Base-by-base conservation (phyloP, 495 filamentous ascomycete genomes). In the Penicillium cosmopolitanum region DNA sequence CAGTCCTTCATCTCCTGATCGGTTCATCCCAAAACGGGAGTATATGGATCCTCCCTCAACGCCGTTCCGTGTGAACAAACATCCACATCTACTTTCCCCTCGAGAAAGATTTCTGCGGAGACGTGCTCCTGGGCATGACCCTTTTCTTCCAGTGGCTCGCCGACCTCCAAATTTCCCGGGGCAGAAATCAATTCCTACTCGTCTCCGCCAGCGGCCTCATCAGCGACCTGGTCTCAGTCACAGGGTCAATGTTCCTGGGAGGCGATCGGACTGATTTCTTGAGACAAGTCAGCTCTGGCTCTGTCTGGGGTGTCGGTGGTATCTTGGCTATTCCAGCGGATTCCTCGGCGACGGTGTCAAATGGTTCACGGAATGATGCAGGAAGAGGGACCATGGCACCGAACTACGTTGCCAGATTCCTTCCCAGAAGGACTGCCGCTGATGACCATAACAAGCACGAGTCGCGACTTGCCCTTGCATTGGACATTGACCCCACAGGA, bases 301-400 rank as follows among this genome's bases (percentile, higher is more conserved):
- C 85, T 36, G 80, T 94, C n/a, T 96, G 93, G 93, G 84, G 85
- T 5, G 89, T 95, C 15, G 90, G 93, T 16, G 90, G 91, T 28
- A 63, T 81, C 28, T 82, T 84, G 46, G 79, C 80, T 13, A 83
- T 74, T 11, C 62, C 75, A 42, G 76, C 76, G 25, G 71, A 73
- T 47, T 68, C 72, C 19, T 66, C 78, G 12, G 59, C 66, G 40
- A 80, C 82, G 9, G 70, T 88, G 18, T 68, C 86, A 51, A 78
- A 88, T 68, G 88, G 88, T 10, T 77, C 82, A 38, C 87, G 87
- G 16, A 82, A 85, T 16, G 66, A 87, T 56, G 63, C 89, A 12
- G 83, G 81, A 44, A 90, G 87, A 65, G 83, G 90, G 31, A 89
- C 88, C 7, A 90, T 88, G 61, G 91, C 91, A 28, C 87, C 87